phyloP scores from a whole-genome alignment of 2,329 filamentous ascomycete genomes.

The Claviceps pusilla region DNA sequence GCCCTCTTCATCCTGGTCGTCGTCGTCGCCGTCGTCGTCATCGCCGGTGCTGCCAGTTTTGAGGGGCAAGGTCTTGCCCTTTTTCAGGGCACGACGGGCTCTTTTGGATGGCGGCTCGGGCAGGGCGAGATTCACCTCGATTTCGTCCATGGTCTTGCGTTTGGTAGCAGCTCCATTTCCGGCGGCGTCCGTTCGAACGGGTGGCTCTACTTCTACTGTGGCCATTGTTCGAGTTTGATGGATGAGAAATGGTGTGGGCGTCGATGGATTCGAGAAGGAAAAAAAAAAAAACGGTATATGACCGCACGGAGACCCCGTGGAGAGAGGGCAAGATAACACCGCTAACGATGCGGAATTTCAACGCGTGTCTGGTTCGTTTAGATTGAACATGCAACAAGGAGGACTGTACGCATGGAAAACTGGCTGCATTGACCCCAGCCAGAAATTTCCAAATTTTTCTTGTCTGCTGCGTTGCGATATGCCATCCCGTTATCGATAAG shows the following conservation, averaged over 20 bases:
- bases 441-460: not conserved
- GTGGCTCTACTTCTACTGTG: slow-evolving; percentile 3
- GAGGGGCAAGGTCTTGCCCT: slow-evolving; percentile 47
- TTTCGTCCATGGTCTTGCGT: slow-evolving; percentile 58
- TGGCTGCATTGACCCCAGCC: not conserved
- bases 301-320: too few relatives aligned
- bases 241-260: not conserved
- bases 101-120: slow-evolving; percentile 94
- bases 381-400: too few relatives aligned
- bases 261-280: not conserved
- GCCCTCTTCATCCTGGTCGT: slow-evolving; percentile 19
- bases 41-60: slow-evolving; percentile 14
- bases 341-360: too few relatives aligned
- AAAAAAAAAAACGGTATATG: too few relatives aligned
- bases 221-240: slow-evolving; percentile 4
- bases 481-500: not conserved
- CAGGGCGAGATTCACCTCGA: slow-evolving; percentile 79
- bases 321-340: too few relatives aligned
- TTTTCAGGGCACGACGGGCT: slow-evolving; percentile 77
- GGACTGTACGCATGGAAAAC: not conserved
- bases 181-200: slow-evolving; percentile 2
- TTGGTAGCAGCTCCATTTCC: slow-evolving; percentile 27
- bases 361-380: too few relatives aligned
- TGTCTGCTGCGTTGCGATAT: not conserved
- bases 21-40: slow-evolving; percentile 20